Evolutionary conservation across 2,329 filamentous ascomycete genomes (phyloP), one percentile per base, ranked within the genome.

Genomic region (Rhytidhysteron rufulum): DNA sequence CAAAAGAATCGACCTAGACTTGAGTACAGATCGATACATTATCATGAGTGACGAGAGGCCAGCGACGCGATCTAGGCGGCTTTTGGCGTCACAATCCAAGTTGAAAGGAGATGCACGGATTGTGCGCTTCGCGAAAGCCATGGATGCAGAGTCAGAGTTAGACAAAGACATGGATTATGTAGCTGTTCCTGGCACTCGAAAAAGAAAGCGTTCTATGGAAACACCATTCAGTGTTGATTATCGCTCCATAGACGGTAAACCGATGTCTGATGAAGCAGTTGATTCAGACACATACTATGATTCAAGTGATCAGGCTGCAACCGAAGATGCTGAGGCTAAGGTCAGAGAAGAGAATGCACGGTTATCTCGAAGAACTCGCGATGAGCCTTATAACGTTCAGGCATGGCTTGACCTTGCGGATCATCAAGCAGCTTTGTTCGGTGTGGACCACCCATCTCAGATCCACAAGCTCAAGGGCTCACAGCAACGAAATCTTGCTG

Each of bases 391-490:
- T 5, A 78, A 94, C 54, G 71, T 86, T 16, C 69, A 81, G 31
- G 74, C 80, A 15, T 97, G 91, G 91, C 63, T 94, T 13, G 74
- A 79, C 27, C 72, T 96, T n/a, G 84, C 91, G 33, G 69, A 81
- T 6, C 82, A 95, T 45, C 91, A 97, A 65, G 81, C 88, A 45
- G 62, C 66, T 2, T 71, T 94, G 40, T 67, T 91, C 31, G 69
- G 69, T 37, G 67, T 72, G 18, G 71, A 72, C 19, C 66, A 72
- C 17, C 65, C 45, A 1, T 21, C 34, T 16, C 24, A 31, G 64
- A 31, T 58, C 55, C 44, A 69, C 68, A 55, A 72, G 58, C 21
- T 68, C 18, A 82, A 79, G 0, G 68, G 71, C 20, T 78, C 82
- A 3, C 85, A 93, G 55, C 69, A 72, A 37, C 77, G 75, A 45